phyloP scores from a whole-genome alignment of 176 grass and related monocot genomes.

The Phoenix dactylifera region DNA sequence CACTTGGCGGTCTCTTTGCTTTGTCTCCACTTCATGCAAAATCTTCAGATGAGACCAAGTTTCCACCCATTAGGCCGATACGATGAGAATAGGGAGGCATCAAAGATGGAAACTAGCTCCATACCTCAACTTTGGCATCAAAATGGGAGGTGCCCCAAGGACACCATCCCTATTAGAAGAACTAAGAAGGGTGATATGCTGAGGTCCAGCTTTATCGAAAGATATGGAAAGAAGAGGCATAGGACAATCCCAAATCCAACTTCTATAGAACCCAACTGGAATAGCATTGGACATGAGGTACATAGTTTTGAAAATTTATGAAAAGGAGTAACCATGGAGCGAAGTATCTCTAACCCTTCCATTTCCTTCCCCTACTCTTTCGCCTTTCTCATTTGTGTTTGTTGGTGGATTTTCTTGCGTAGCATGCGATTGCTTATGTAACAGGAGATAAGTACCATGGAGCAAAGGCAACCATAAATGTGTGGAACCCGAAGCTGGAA shows the following conservation, averaged over 20 bases:
- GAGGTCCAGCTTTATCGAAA: slow-evolving; percentile 3
- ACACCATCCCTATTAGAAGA: not conserved
- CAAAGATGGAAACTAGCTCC: too few relatives aligned
- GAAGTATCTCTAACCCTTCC: too few relatives aligned
- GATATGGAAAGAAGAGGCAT: slow-evolving; percentile 12
- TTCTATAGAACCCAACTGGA: not conserved
- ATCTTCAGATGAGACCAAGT: not conserved
- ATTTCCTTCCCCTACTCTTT: too few relatives aligned
- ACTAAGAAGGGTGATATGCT: slow-evolving; percentile 7
- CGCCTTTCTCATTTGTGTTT: not conserved
- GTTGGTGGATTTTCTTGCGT: not conserved
- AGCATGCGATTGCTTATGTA: slow-evolving; percentile 12
- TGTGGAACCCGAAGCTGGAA: slow-evolving; percentile 6
- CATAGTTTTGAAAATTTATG: too few relatives aligned
- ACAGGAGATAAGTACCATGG: slow-evolving; percentile 2
- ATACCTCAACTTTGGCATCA: too few relatives aligned
- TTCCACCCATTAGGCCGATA: too few relatives aligned
- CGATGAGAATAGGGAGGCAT: not conserved
- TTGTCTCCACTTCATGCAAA: too few relatives aligned
- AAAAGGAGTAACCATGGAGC: too few relatives aligned
- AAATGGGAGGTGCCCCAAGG: not conserved
- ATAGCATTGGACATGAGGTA: not conserved
- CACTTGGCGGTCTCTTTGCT: too few relatives aligned
- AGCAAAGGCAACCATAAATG: slow-evolving; percentile 12
- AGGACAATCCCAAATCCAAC: not conserved